These are phyloP conservation scores for Zasmidium angulare DNA, from an alignment of 2,329 filamentous ascomycete species.

Conservation along the genomic window DNA sequence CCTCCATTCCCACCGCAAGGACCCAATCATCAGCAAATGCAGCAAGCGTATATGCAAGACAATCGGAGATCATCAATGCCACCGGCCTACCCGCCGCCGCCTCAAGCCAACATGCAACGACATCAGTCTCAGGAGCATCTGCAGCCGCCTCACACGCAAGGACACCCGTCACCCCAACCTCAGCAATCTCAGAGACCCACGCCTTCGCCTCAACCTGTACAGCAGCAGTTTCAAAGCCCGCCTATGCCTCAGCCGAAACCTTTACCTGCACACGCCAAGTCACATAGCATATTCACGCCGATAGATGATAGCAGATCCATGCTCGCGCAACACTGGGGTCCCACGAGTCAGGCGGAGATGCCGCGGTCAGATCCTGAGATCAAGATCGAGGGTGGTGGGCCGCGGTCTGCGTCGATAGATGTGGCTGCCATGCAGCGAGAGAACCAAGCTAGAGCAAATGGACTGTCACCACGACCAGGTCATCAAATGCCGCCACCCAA, in stretches of 20 bases:
- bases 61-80: slow-evolving; percentile 72
- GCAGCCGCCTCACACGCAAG: slow-evolving; percentile 36
- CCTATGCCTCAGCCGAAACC: slow-evolving; percentile 65
- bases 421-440: slow-evolving; percentile 56
- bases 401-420: slow-evolving; percentile 66
- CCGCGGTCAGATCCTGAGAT: slow-evolving; percentile 45
- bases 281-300: slow-evolving; percentile 93
- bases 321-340: slow-evolving; percentile 72
- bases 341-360: slow-evolving; percentile 55
- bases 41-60: slow-evolving; percentile 74
- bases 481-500: slow-evolving; percentile 36
- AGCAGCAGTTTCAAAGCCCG: slow-evolving; percentile 51
- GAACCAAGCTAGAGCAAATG: slow-evolving; percentile 38
- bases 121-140: slow-evolving; percentile 26
- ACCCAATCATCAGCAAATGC: slow-evolving; percentile 47
- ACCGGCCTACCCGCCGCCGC: slow-evolving; percentile 61
- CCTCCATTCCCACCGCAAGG: slow-evolving; percentile 29
- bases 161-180: slow-evolving; percentile 38
- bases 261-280: slow-evolving; percentile 58
- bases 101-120: slow-evolving; percentile 54
- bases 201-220: slow-evolving; percentile 53
- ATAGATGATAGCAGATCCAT: slow-evolving; percentile 92
- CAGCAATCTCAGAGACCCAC: slow-evolving; percentile 35
- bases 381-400: slow-evolving; percentile 43
- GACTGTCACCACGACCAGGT: slow-evolving; percentile 57